Evolutionary conservation across 1,284 basidiomycete genomes (phyloP), one percentile per base, ranked within the genome.

Genomic region (Nidula niveotomentosa): DNA sequence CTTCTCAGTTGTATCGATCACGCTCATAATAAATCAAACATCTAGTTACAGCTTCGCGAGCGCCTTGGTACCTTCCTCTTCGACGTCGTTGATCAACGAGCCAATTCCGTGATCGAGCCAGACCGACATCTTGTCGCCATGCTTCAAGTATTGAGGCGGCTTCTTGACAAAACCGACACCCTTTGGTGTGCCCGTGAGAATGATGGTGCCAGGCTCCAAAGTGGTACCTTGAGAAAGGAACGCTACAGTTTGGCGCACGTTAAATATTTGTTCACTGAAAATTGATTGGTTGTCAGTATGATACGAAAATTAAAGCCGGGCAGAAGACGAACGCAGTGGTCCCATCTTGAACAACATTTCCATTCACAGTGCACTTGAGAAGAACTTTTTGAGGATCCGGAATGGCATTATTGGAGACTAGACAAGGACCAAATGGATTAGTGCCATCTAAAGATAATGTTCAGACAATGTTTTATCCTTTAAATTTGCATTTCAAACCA

Each of bases 211-310:
- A 0, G 91, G 84, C 57, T 86, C 82, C 23, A 97, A 83, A 0
- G 94, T 96, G 3, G 93, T 93, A 1, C 89, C 93, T 65, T 93
- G 88, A 0, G 91, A 93, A 36, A 95, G 81, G 77, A 86, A 90
- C 0, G 91, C 78, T 52, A 95, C 77, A 0, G 89, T 88, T 60
- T 86, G 79, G 36, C 83, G 81, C 46, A 92, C 82, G 61, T 69
- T 83, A 76, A 91, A 93, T 49, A 92, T 85, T 64, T 90, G 88
- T 57, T 85, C 79, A 47, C 89, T 91, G 64, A 8, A 53, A 18
- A 53, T 36, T 41, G 39, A 56, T 46, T 34, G 41, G 10, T 12
- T 46, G 51, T 60, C 13, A 61, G 52, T n/a, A 15, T 53, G 30
- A 15, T 41, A 10, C 45, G 13, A 18, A 23, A 10, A n/a, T 46